Evolutionary conservation across 306 rosid species (phyloP).

Genomic region (Prunus armeniaca): DNA sequence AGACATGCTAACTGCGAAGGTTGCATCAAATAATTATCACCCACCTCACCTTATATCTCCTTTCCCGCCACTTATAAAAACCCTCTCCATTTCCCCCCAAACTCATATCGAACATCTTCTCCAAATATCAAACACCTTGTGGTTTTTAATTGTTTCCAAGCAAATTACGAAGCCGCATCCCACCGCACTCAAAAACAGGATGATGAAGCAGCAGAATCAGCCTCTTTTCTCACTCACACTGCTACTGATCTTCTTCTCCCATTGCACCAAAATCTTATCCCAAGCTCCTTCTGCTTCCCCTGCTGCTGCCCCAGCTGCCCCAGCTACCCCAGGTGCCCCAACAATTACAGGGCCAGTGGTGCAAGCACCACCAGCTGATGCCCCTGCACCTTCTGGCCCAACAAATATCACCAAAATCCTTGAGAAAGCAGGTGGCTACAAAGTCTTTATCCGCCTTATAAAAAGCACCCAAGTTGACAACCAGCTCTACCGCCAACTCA

Average conservation of each 20-base stretch:
- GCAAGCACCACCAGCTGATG: slow-evolving; percentile 13
- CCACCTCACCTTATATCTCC: too few relatives aligned
- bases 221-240: slow-evolving; percentile 26
- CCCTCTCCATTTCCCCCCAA: too few relatives aligned
- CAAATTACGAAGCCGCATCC: neutral
- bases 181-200: slow-evolving; percentile 11
- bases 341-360: neutral
- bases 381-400: slow-evolving; percentile 45
- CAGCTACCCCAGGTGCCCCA: neutral
- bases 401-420: slow-evolving; percentile 53
- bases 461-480: slow-evolving; percentile 46
- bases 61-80: too few relatives aligned
- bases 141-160: neutral
- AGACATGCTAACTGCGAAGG: too few relatives aligned
- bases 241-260: slow-evolving; percentile 27
- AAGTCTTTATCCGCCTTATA: slow-evolving; percentile 50
- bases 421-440: slow-evolving; percentile 54
- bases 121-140: too few relatives aligned
- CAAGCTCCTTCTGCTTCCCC: slow-evolving; percentile 13
- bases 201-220: slow-evolving; percentile 26
- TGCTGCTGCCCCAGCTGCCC: neutral
- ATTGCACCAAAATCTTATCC: slow-evolving; percentile 15
- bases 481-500: slow-evolving; percentile 58
- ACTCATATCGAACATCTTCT: too few relatives aligned
- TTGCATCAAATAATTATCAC: too few relatives aligned